A percentile compares a stretch with the other conserved stretches of the same genome.
Conservation (phyloP, 768 basidiomycete genomes). For the Russula lepida region DNA sequence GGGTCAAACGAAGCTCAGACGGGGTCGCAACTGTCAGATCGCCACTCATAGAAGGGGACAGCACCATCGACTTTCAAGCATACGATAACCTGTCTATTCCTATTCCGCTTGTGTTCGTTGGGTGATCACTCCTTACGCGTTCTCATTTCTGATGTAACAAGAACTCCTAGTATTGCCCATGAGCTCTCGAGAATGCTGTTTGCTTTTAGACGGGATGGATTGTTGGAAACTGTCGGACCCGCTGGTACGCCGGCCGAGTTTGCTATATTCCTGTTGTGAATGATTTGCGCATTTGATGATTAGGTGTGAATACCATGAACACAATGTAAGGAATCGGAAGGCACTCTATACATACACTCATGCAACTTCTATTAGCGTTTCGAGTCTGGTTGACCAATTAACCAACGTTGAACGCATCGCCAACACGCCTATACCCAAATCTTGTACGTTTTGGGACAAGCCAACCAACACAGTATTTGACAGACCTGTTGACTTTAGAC, state of each 20-base stretch:
- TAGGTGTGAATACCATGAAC: constrained; percentile 73
- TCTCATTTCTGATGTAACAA: not conserved
- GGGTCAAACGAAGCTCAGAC: constrained; percentile 64
- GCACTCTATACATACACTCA: constrained; percentile 1
- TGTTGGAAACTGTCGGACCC: constrained; percentile 83
- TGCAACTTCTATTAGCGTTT: constrained; percentile 39
- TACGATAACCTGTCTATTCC: constrained; percentile 47
- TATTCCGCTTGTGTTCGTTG: constrained; percentile 63
- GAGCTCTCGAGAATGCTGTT: constrained; percentile 67
- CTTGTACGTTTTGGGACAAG: constrained; percentile 39
- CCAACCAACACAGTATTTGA: constrained; percentile 1
- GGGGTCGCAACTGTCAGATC: constrained; percentile 40
- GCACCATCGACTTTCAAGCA: constrained; percentile 52
- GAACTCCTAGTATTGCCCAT: constrained; percentile 59
- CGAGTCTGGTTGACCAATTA: constrained; percentile 78
- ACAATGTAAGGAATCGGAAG: constrained; percentile 38
- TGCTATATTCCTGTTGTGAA: not conserved
- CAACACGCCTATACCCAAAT: constrained; percentile 75
- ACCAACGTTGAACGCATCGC: constrained; percentile 86
- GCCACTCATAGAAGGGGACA: constrained; percentile 54
- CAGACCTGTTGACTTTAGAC: constrained; percentile 36
- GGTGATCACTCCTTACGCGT: constrained; percentile 23
- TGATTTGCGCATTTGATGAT: constrained; percentile 1
- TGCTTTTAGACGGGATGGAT: constrained; percentile 68
- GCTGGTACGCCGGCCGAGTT: constrained; percentile 44